These are phyloP conservation scores for Colletotrichum viniferum DNA, from an alignment of 2,329 filamentous ascomycete genomes.

Conservation along the genomic window DNA sequence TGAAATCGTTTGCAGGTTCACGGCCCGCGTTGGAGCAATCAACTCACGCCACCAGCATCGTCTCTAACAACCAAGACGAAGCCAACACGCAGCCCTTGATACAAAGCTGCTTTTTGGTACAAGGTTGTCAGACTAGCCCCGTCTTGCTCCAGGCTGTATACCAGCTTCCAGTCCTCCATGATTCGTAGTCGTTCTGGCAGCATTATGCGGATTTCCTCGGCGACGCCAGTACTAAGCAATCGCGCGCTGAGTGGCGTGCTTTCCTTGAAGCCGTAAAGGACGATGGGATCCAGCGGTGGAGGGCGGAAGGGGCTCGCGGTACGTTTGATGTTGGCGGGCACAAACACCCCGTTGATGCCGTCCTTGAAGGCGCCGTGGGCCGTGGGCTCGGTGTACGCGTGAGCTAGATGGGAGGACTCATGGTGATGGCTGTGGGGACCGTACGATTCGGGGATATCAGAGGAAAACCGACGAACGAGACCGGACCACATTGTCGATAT, in stretches of 20 bases:
- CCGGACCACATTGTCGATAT: slow-evolving; percentile 58
- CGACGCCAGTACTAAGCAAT: slow-evolving; percentile 74
- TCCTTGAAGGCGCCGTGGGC: slow-evolving; percentile 34
- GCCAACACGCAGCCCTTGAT: slow-evolving; percentile 73
- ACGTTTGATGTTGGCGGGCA: slow-evolving; percentile 57
- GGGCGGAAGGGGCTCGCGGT: slow-evolving; percentile 82
- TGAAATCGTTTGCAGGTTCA: background rate
- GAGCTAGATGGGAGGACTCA: slow-evolving; percentile 25
- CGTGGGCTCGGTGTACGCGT: slow-evolving; percentile 26
- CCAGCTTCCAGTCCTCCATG: slow-evolving; percentile 82
- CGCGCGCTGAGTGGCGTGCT: slow-evolving; percentile 64
- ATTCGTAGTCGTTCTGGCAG: slow-evolving; percentile 87
- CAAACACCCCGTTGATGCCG: slow-evolving; percentile 64
- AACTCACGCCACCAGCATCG: slow-evolving; percentile 71
- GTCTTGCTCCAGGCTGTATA: slow-evolving; percentile 91
- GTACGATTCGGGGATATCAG: slow-evolving; percentile 41
- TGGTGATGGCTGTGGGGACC: slow-evolving; percentile 22
- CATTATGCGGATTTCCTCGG: slow-evolving; percentile 91
- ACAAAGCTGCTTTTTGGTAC: slow-evolving; percentile 77
- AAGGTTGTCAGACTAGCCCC: slow-evolving; percentile 86
- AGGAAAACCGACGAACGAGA: slow-evolving; percentile 70
- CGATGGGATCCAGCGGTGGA: slow-evolving; percentile 83
- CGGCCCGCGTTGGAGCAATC: background rate
- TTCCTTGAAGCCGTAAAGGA: slow-evolving; percentile 68
- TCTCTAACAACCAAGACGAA: slow-evolving; percentile 91